Evolutionary conservation across 495 filamentous ascomycete genomes (phyloP), one percentile per base, ranked within the genome.

Genomic region (Corynascus novoguineensis): DNA sequence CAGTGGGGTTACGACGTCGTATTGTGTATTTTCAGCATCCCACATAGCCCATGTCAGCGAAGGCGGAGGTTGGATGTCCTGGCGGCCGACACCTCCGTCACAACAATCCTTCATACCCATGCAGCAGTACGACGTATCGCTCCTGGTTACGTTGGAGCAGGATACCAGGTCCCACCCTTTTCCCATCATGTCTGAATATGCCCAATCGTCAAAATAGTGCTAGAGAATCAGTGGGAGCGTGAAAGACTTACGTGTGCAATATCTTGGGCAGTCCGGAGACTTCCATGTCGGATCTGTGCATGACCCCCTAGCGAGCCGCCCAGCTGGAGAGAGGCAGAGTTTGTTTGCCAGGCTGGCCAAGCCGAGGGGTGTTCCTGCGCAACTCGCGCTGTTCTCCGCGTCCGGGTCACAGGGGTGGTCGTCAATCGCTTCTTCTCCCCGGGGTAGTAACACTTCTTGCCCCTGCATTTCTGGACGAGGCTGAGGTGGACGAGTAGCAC

Each of bases 401-500:
- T 55, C 41, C 15, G 53, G 53, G 14, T 55, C 41, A 22, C 53
- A 55, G 32, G 53, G 53, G 21, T 21, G 9, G 29, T 47, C 53
- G 31, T 17, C 14, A 5, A 0, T 27, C 1, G 48, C 31, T 27
- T 25, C 10, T 1, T 9, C 11, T 11, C 48, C 48, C 11, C 11
- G 25, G 34, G 31, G 21, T 51, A 51, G 48, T 51, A 38, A 22
- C 48, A 51, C 12, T 25, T 32, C 14, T 29, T 27, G 31, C 21
- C 31, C 4, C 15, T 3, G 17, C 46, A 34, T 45, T 25, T 29
- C 27, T 31, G 45, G 1, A 38, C 32, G 10, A 51, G 9, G 31
- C 19, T 22, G 7, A 51, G 21, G 25, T 25, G 22, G 22, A 29
- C 32, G 21, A 51, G 32, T 10, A 37, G 22, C 1, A 22, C 6